Evolutionary conservation across 352 stramenopile genomes (phyloP), one percentile per base, ranked within the genome.

Genomic region (Phytophthora pistaciae): DNA sequence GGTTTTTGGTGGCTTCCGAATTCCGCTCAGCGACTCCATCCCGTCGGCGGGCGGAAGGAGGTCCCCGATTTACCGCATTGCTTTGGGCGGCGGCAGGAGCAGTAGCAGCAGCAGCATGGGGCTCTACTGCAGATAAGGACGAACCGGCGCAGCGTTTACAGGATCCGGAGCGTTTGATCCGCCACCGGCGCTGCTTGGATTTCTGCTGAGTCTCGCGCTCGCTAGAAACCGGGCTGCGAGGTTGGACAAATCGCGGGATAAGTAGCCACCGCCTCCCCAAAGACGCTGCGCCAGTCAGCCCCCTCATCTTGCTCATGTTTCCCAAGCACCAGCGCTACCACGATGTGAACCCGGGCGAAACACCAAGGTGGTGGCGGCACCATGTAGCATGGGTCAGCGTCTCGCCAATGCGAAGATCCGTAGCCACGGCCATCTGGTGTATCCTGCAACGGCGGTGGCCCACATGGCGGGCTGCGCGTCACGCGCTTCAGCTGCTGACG

Each of bases 161-260:
- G 16, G 60, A 68, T 73, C 66, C 16, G 46, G 48, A 27, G 54
- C 40, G 53, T 49, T 68, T 54, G 50, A 68, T 72, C 59, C 40
- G 52, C 18, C 29, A 56, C 38, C 55, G 49, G 57, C 40, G 59
- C 38, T 65, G 67, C 67, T 62, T 66, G 56, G 50, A 49, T 49
- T 49, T 49, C 42, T 49, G 42, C 42, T 23, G 42, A 49, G 42
- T 21, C 64, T 33, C 56, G 13, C 18, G 20, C 40, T 66, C 23
- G 50, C 42, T 68, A 75, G 31, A 72, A 55, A 68, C 64, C 38
- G 64, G 50, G 42, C 63, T n/a, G 25, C 53, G 58, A 20, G 3
- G 63, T 69, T 73, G 64, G 60, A 74, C 70, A 71, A 75, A 78
- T 75, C 61, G 25, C 21, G 49, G 44, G 65, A 77, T 66, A 55